These are phyloP conservation scores for Echium plantagineum DNA, from an alignment of 257 asterid genomes.

Conservation along the genomic window DNA sequence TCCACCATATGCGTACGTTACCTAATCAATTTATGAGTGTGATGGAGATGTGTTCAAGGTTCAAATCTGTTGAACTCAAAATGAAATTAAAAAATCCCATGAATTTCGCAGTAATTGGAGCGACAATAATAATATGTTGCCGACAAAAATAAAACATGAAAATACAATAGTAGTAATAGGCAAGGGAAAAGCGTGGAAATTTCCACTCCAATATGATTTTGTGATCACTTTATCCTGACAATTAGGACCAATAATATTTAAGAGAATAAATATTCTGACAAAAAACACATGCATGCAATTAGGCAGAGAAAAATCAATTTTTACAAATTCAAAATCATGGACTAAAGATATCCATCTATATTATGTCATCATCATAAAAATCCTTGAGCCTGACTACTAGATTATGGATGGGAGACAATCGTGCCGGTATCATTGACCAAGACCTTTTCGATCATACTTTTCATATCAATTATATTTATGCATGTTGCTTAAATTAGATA, in stretches of 20 bases:
- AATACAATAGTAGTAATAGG: background rate
- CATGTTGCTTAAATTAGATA: too few species aligned
- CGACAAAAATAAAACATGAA: background rate
- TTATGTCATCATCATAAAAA: background rate
- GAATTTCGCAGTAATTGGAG: background rate
- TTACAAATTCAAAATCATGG: background rate
- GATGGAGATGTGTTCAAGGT: too few species aligned
- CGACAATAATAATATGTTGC: background rate
- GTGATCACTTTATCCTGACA: background rate
- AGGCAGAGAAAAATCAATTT: background rate
- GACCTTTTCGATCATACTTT: too few species aligned
- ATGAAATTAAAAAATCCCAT: too few species aligned
- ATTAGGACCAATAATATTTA: background rate
- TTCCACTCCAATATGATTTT: background rate
- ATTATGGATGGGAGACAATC: too few species aligned
- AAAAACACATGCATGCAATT: background rate
- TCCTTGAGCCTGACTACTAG: background rate
- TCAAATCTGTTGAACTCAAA: too few species aligned
- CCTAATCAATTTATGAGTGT: too few species aligned
- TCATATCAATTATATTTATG: too few species aligned
- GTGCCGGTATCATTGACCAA: background rate
- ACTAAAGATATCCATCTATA: background rate
- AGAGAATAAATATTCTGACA: background rate
- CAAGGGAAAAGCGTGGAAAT: background rate
- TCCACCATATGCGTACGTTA: too few species aligned